A percentile compares a stretch with the other conserved stretches of the same genome.
Evolutionary conservation across 1,139 yeast genomes (phyloP).

Genomic region (Yamadazyma diospyri): DNA sequence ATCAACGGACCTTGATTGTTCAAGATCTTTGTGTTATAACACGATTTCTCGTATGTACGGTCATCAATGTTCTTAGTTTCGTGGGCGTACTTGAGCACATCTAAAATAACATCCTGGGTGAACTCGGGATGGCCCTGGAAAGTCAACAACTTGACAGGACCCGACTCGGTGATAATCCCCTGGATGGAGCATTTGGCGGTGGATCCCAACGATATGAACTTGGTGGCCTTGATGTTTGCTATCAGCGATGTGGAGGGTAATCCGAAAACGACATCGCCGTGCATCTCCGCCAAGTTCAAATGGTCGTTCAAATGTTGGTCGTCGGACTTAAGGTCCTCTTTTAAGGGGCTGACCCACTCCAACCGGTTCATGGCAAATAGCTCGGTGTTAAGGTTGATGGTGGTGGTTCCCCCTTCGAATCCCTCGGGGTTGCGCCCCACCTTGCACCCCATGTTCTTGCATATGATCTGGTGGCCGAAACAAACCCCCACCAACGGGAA

Average conservation of each 20-base stretch:
- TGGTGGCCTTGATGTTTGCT: conserved; percentile 12
- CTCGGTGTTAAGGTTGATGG: conserved; percentile 45
- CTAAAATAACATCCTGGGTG: conserved; percentile 30
- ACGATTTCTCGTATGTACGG: conserved; percentile 23
- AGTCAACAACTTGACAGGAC: conserved; percentile 47
- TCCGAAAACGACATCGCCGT: conserved; percentile 61
- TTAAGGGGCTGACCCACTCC: conserved; percentile 22
- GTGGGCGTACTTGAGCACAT: conserved; percentile 21
- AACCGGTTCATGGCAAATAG: conserved; percentile 24
- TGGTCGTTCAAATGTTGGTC: conserved; percentile 19
- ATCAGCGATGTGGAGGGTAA: conserved; percentile 16
- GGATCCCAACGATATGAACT: conserved; percentile 46
- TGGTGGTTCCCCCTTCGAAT: conserved; percentile 69
- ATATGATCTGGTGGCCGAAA: conserved; percentile 83
- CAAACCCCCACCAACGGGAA: conserved; percentile 66
- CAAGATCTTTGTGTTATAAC: conserved; percentile 26
- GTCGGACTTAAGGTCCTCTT: conserved; percentile 15
- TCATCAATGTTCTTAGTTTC: conserved; percentile 16
- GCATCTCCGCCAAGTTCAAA: conserved; percentile 57
- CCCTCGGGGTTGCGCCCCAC: conserved; percentile 59
- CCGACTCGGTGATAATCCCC: conserved; percentile 50
- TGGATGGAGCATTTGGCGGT: conserved; percentile 58
- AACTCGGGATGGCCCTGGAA: conserved; percentile 95
- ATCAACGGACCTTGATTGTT: conserved; percentile 35
- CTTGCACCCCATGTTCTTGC: conserved; percentile 58